Conservation (phyloP, 108 stramenopile genomes). For the Epithemia pelagica region DNA sequence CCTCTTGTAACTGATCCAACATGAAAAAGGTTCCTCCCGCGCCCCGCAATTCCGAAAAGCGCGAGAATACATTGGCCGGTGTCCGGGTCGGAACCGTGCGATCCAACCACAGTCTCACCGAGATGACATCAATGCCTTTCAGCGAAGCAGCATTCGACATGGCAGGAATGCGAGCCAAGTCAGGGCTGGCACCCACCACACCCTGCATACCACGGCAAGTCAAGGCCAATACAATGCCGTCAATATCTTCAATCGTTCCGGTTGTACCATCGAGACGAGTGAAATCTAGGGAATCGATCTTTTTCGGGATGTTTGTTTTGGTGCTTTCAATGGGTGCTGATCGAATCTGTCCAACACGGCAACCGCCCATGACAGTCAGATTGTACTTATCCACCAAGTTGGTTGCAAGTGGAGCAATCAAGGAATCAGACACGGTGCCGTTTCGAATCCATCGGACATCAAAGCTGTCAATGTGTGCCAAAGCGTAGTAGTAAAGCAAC, state of each 20-base stretch:
- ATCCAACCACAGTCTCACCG: conserved; percentile 79
- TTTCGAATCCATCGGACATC: conserved; percentile 92
- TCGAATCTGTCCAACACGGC: conserved; percentile 59
- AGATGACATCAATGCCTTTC: conserved; percentile 86
- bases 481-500: conserved; percentile 89
- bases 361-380: conserved; percentile 69
- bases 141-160: conserved; percentile 70
- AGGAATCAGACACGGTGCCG: conserved; percentile 77
- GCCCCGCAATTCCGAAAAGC: conserved; percentile 78
- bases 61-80: conserved; percentile 91
- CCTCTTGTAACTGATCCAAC: conserved; percentile 85
- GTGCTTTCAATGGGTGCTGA: conserved; percentile 12
- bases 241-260: conserved; percentile 46
- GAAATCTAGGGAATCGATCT: conserved; percentile 29
- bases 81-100: conserved; percentile 63
- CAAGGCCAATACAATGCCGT: conserved; percentile 74
- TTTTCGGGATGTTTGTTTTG: conserved; percentile 12
- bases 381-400: conserved; percentile 39
- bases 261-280: conserved; percentile 31
- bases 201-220: conserved; percentile 84
- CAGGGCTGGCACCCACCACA: conserved; percentile 63
- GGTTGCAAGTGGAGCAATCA: conserved; percentile 75
- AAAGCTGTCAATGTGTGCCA: conserved; percentile 92
- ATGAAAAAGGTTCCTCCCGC: conserved; percentile 93
- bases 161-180: conserved; percentile 51